phyloP scores from a whole-genome alignment of 2,329 filamentous ascomycete genomes.

The Akanthomyces lecanii region DNA sequence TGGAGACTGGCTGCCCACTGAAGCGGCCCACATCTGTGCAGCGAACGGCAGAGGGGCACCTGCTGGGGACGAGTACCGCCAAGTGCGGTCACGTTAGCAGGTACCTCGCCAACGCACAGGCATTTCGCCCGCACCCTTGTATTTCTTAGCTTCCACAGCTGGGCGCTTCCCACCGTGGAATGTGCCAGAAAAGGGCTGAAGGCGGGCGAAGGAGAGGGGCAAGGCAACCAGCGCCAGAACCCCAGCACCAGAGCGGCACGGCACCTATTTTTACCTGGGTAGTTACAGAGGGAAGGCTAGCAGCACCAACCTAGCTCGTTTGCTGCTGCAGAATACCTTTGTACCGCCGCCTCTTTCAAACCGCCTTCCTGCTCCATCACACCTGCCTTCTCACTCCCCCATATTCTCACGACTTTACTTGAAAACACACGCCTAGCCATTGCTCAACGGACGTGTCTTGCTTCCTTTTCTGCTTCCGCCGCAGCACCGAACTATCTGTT shows the following conservation, averaged over 20 bases:
- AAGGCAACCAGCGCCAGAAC: background rate
- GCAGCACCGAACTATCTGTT: conserved; percentile 16
- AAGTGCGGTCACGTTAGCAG: background rate
- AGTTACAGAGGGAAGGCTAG: background rate
- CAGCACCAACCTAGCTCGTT: background rate
- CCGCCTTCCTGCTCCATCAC: conserved; percentile 6
- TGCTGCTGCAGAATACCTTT: background rate
- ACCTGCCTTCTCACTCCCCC: conserved; percentile 7
- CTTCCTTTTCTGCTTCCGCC: conserved; percentile 1
- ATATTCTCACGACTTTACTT: background rate
- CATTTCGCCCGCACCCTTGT: background rate
- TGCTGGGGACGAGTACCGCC: background rate
- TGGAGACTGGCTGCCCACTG: background rate
- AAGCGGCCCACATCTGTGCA: conserved; percentile 2
- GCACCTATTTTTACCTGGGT: background rate
- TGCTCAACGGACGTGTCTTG: conserved; percentile 13
- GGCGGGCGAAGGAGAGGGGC: conserved; percentile 4
- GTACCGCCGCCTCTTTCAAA: background rate
- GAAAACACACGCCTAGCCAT: conserved; percentile 6
- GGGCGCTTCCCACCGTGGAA: conserved; percentile 7
- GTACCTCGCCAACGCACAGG: background rate
- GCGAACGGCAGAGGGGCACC: background rate
- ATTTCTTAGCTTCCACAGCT: background rate
- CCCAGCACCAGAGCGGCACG: background rate
- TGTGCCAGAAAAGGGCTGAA: conserved; percentile 17